Percentiles rank a stretch among this genome's conserved stretches.
Evolutionary conservation across 23 red algal species (phyloP).

Genomic region (Rhodosorus marinus): DNA sequence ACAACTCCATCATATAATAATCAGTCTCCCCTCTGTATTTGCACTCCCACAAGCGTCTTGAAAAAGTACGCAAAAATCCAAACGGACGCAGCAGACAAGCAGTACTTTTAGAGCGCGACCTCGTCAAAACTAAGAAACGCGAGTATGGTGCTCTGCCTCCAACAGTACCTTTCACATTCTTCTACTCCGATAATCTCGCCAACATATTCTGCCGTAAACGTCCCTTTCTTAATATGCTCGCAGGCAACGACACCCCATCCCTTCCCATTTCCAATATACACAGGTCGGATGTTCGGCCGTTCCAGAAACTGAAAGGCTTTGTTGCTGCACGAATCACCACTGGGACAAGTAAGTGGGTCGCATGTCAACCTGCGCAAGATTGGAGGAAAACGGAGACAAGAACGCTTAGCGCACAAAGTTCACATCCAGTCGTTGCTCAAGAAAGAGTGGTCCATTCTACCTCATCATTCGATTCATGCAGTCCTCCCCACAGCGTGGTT

Average conservation of each 20-base stretch:
- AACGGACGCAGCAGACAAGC: too few relatives aligned
- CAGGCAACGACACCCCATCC: constrained; percentile 50
- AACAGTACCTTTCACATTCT: constrained; percentile 27
- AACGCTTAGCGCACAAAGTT: neutral
- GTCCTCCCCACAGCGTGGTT: neutral
- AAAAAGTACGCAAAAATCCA: constrained; percentile 3
- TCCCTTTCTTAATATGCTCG: constrained; percentile 21
- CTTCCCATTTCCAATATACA: constrained; percentile 49
- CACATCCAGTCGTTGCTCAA: neutral
- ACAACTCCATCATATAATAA: constrained; percentile 84
- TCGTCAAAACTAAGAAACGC: too few relatives aligned
- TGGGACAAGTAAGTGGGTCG: constrained; percentile 16
- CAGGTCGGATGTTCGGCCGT: constrained; percentile 23
- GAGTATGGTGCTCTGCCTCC: constrained; percentile 9
- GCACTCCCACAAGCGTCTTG: neutral
- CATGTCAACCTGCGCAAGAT: constrained; percentile 33
- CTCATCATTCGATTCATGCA: neutral
- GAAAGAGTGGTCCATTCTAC: neutral
- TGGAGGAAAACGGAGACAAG: constrained; percentile 14
- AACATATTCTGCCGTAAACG: constrained; percentile 79
- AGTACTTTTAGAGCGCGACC: too few relatives aligned
- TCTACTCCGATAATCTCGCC: constrained; percentile 71
- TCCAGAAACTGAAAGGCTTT: constrained; percentile 21
- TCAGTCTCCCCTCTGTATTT: constrained; percentile 31
- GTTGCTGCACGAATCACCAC: constrained; percentile 15